These are phyloP conservation scores for Urostyla sp. DNA, from an alignment of 73 alveolate species.

Conservation along the genomic window DNA sequence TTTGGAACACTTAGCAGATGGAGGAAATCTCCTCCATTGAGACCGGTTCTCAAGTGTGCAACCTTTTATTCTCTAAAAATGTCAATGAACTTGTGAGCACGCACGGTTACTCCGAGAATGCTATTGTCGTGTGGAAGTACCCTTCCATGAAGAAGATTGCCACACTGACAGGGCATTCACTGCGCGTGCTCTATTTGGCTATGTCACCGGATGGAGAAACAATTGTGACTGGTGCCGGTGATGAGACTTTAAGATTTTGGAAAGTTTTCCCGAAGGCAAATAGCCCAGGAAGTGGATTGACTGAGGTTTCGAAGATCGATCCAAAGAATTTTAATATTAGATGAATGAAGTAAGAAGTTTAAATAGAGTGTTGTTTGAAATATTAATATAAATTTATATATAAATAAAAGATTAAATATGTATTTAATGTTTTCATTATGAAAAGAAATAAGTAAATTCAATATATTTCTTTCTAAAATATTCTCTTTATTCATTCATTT, in stretches of 20 bases:
- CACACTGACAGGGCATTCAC: slow-evolving; percentile 98
- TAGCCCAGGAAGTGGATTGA: background rate
- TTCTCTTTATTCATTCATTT: too few species aligned
- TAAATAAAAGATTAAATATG: background rate
- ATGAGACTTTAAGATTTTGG: slow-evolving; percentile 87
- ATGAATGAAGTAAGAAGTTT: background rate
- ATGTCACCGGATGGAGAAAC: slow-evolving; percentile 97
- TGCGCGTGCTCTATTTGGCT: slow-evolving; percentile 97
- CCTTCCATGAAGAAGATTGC: slow-evolving; percentile 91
- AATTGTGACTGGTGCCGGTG: slow-evolving; percentile 91
- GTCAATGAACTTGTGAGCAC: slow-evolving; percentile 90
- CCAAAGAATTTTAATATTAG: slow-evolving; percentile 43
- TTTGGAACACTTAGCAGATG: slow-evolving; percentile 91
- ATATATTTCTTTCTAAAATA: too few species aligned
- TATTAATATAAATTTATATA: background rate
- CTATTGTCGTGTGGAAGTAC: slow-evolving; percentile 94
- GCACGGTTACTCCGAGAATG: slow-evolving; percentile 91
- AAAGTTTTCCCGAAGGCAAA: slow-evolving; percentile 62
- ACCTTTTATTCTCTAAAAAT: slow-evolving; percentile 88
- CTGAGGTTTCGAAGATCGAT: slow-evolving; percentile 7
- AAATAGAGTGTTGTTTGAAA: slow-evolving; percentile 1
- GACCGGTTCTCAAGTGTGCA: slow-evolving; percentile 96
- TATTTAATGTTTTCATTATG: background rate
- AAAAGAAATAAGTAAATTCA: slow-evolving; percentile 3
- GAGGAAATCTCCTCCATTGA: slow-evolving; percentile 76